Evolutionary conservation across 225 moss, liverwort and hornwort genomes (phyloP).

Genomic region (Rhytidiadelphus loreus): DNA sequence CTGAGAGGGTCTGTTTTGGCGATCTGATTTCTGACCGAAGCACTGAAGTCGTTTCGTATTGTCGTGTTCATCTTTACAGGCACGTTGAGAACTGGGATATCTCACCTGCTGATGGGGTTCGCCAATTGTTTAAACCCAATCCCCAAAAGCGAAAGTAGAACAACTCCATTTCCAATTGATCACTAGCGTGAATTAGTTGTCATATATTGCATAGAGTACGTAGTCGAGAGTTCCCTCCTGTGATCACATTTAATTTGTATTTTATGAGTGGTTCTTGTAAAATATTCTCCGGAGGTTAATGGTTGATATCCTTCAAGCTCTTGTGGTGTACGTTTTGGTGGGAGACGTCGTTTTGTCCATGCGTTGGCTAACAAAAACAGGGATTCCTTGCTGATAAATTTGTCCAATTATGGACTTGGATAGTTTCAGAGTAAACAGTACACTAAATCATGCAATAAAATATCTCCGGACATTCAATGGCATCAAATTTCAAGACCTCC

Average conservation of each 20-base stretch:
- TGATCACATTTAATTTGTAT: background rate
- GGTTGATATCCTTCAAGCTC: background rate
- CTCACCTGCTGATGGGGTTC: slow-evolving; percentile 81
- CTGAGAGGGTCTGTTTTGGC: background rate
- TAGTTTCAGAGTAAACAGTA: background rate
- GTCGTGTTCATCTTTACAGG: slow-evolving; percentile 22
- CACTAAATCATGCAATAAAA: background rate
- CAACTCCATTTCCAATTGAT: background rate
- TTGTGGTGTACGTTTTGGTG: background rate
- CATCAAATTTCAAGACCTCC: background rate
- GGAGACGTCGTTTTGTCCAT: background rate
- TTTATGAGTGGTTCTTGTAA: background rate
- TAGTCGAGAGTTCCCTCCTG: background rate
- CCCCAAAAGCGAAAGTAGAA: slow-evolving; percentile 25
- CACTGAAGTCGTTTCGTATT: background rate
- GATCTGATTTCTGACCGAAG: background rate
- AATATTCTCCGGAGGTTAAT: background rate
- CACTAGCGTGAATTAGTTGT: background rate
- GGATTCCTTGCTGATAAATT: background rate
- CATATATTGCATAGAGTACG: background rate
- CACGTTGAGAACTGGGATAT: slow-evolving; percentile 96
- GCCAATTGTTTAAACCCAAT: slow-evolving; percentile 86
- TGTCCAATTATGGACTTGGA: background rate
- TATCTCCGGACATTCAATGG: no score
- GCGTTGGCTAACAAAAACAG: background rate